These are phyloP conservation scores for Tetracladium maxilliforme DNA, from an alignment of 2,329 filamentous ascomycete species.

Conservation along the genomic window DNA sequence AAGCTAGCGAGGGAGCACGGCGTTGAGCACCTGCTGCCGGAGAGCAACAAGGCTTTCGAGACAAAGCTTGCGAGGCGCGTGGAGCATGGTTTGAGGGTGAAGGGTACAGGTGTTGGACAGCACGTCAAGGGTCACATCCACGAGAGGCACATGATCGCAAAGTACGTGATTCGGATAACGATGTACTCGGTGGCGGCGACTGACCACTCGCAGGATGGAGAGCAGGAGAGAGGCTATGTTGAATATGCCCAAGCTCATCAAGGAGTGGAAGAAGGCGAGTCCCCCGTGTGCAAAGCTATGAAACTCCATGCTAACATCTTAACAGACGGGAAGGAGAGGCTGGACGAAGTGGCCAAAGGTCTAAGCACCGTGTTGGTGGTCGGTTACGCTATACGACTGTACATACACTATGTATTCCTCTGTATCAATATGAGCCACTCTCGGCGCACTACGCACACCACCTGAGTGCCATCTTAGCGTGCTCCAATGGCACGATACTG, in stretches of 20 bases:
- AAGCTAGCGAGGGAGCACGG: slow-evolving; percentile 70
- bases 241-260: slow-evolving; percentile 84
- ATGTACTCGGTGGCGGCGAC: slow-evolving; percentile 6
- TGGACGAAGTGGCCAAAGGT: slow-evolving; percentile 67
- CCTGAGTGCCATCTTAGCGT: too few relatives aligned
- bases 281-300: slow-evolving; percentile 1
- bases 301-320: slow-evolving; percentile 16
- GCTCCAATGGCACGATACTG: too few relatives aligned
- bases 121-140: slow-evolving; percentile 89
- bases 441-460: too few relatives aligned
- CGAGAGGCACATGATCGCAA: slow-evolving; percentile 72
- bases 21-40: slow-evolving; percentile 68
- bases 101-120: slow-evolving; percentile 86
- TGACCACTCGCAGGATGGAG: slow-evolving; percentile 50
- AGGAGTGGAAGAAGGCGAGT: slow-evolving; percentile 82
- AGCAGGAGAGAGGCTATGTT: slow-evolving; percentile 84
- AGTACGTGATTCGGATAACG: slow-evolving; percentile 29
- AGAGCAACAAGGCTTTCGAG: slow-evolving; percentile 61
- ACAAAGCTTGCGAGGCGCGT: slow-evolving; percentile 55
- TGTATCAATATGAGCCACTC: too few relatives aligned
- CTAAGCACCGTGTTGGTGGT: too few relatives aligned
- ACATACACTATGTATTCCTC: too few relatives aligned
- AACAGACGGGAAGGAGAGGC: slow-evolving; percentile 50
- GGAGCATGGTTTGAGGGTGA: slow-evolving; percentile 69
- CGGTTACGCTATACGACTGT: too few relatives aligned